Base-by-base conservation (phyloP, 768 basidiomycete genomes). In the Phaeotremella fagi region DNA sequence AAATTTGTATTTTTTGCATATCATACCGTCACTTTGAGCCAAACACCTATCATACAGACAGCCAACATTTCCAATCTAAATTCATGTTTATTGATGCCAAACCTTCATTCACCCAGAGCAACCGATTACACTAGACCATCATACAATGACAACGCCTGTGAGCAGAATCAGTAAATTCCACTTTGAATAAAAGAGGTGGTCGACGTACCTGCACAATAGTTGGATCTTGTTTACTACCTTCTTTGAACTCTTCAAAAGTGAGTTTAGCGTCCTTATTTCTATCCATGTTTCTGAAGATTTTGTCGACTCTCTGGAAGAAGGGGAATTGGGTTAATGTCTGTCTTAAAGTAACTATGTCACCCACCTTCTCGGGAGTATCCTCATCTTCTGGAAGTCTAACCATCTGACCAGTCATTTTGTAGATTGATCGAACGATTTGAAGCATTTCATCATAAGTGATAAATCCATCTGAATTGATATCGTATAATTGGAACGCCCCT, bases 381-480 rank as follows among this genome's bases (percentile, higher is more conserved):
- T 99, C 95, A 72, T 98, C 95, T 35, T 85, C 79, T n/a, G 95
- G 92, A 20, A 98, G 82, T 74, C 91, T 92, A 60, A 98, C 94
- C 92, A 98, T 97, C 75, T 92, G 85, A 18, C 95, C 95, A 3
- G 95, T 98, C 95, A 99, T 98, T 82, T 94, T 97, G 81, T 98
- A 99, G 78, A 99, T 99, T 41, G 90, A 86, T 66, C 86, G 83
- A 7, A 99, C 95, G 72, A 99, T 99, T 78, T 89, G 85, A 27
- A 98, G 84, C 95, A 99, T 99, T 78, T 99, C 95, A 70, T 91
- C 85, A 76, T 97, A 97, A 35, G 95, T 95, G 78, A 99, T 98
- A 64, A 82, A 86, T 7, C 95, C 95, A 71, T 99, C 95, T 64
- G 90, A 90, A 78, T 99, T 90, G 66, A 99, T 97, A 71, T 99